Evolutionary conservation across 352 stramenopile genomes (phyloP).

Genomic region (Pythium insidiosum): DNA sequence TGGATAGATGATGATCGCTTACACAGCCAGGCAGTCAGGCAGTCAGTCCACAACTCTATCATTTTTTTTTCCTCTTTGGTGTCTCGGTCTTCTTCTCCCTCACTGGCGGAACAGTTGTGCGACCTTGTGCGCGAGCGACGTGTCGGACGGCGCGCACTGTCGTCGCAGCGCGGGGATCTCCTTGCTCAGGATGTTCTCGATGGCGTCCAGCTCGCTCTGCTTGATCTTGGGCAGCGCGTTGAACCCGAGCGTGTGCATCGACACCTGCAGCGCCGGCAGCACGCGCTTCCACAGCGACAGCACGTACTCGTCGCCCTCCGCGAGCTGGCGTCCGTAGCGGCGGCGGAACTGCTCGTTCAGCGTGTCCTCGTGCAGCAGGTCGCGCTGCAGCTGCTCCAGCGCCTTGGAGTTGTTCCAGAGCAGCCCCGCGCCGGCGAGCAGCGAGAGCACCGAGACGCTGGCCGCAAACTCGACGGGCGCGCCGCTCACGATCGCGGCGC

Average conservation of each 20-base stretch:
- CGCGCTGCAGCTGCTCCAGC: conserved; percentile 79
- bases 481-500: conserved; percentile 66
- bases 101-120: conserved; percentile 70
- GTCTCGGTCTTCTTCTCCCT: background rate
- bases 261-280: conserved; percentile 72
- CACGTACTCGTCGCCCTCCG: conserved; percentile 96
- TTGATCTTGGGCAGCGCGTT: conserved; percentile 84
- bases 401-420: conserved; percentile 87
- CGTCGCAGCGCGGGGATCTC: conserved; percentile 87
- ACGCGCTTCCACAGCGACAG: conserved; percentile 91
- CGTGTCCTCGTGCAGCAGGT: conserved; percentile 82
- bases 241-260: conserved; percentile 82
- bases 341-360: conserved; percentile 90
- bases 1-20: too few species aligned
- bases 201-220: conserved; percentile 61
- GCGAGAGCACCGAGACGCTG: conserved; percentile 65
- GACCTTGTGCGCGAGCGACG: conserved; percentile 79
- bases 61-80: background rate
- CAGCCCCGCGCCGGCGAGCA: conserved; percentile 77
- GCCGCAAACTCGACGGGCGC: conserved; percentile 79
- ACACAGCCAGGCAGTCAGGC: background rate
- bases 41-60: background rate
- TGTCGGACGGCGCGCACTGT: conserved; percentile 72
- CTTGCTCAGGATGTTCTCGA: conserved; percentile 86
- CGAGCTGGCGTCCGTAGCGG: conserved; percentile 92